Conservation (phyloP, 352 stramenopile species). For the Globisporangium spiculum region DNA sequence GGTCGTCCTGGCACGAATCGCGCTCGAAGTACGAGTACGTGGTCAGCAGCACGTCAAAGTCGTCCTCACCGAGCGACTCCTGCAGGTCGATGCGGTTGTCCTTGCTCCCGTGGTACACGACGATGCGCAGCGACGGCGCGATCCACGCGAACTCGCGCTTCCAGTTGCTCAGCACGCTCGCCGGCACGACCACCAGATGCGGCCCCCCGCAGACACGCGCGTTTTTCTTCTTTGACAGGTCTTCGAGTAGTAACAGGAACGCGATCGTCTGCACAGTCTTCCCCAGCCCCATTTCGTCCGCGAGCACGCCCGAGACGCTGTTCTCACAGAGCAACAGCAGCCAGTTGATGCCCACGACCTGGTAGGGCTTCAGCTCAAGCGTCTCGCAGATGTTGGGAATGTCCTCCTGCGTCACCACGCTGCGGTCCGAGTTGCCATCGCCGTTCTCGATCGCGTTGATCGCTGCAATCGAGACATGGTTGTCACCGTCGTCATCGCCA, state of each 20-base stretch:
- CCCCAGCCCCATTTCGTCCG: conserved; percentile 91
- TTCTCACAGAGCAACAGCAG: conserved; percentile 75
- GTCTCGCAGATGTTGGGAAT: conserved; percentile 68
- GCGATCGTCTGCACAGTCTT: conserved; percentile 92
- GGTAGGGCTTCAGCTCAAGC: conserved; percentile 82
- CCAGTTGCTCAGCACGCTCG: conserved; percentile 93
- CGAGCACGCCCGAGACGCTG: conserved; percentile 73
- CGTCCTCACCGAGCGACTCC: conserved; percentile 38
- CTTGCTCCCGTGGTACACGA: conserved; percentile 83
- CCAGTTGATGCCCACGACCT: conserved; percentile 85
- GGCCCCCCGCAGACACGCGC: conserved; percentile 41
- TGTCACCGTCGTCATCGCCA: conserved; percentile 20
- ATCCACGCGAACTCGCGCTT: conserved; percentile 91
- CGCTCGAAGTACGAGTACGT: conserved; percentile 93
- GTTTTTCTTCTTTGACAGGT: conserved; percentile 33
- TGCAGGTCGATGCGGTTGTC: conserved; percentile 58
- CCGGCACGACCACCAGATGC: conserved; percentile 92
- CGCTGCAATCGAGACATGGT: conserved; percentile 56
- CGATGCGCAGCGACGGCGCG: conserved; percentile 83
- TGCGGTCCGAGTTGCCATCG: conserved; percentile 20
- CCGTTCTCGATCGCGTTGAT: conserved; percentile 29
- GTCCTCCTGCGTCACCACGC: conserved; percentile 63
- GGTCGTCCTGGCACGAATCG: conserved; percentile 81
- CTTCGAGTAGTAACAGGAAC: conserved; percentile 67
- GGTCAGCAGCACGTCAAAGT: conserved; percentile 87